These are phyloP conservation scores for Agaricales sp. DNA, from an alignment of 1,284 basidiomycete species.

Conservation along the genomic window DNA sequence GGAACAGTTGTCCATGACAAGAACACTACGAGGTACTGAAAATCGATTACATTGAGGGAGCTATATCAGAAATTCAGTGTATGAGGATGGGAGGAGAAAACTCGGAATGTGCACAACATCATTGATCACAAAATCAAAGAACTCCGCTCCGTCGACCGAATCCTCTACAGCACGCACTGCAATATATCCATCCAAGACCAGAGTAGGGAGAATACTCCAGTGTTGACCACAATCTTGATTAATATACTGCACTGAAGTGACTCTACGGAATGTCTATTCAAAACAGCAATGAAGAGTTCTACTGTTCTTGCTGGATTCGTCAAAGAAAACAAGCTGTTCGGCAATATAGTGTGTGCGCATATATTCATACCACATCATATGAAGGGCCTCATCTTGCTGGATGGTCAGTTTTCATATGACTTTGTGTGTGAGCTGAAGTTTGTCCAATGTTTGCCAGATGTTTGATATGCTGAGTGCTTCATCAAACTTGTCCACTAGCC, in stretches of 20 bases:
- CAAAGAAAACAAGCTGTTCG: not conserved
- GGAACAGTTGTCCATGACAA: slow-evolving; percentile 17
- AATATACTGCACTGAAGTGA: not conserved
- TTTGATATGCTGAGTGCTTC: not conserved
- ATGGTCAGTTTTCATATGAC: not conserved
- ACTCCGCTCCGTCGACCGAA: not conserved
- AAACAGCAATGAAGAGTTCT: not conserved
- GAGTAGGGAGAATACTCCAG: not conserved
- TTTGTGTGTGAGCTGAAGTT: not conserved
- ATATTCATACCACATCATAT: not conserved
- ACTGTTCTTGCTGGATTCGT: not conserved
- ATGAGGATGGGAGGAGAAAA: not conserved
- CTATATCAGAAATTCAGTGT: slow-evolving; percentile 10
- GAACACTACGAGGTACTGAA: slow-evolving; percentile 13
- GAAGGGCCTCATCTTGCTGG: not conserved
- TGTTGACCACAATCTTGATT: not conserved
- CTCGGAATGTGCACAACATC: slow-evolving; percentile 5
- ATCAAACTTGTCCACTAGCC: not conserved
- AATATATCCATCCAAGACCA: not conserved
- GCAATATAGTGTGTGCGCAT: not conserved
- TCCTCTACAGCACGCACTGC: not conserved
- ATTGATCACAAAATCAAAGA: slow-evolving; percentile 2
- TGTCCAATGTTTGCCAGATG: not conserved
- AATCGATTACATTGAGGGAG: slow-evolving; percentile 15
- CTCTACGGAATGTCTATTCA: not conserved